phyloP scores from a whole-genome alignment of 2,329 filamentous ascomycete genomes.

The Fusarium sambucinum region DNA sequence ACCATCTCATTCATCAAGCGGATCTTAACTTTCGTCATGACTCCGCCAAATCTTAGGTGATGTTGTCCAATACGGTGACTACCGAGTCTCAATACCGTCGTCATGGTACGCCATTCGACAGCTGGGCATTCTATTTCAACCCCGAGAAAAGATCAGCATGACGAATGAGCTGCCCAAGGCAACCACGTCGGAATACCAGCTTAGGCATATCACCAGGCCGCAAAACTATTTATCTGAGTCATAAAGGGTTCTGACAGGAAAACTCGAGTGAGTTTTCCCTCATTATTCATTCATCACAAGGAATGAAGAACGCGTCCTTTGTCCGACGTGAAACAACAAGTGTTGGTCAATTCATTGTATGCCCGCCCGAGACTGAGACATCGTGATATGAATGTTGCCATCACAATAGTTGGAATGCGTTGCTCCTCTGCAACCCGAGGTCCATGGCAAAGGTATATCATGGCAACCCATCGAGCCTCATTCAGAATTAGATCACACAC shows the following conservation, averaged over 20 bases:
- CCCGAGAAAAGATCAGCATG: conserved; percentile 14
- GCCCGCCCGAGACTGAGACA: conserved; percentile 38
- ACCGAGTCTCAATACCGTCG: conserved; percentile 9
- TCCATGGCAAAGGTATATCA: conserved; percentile 39
- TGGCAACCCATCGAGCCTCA: conserved; percentile 4
- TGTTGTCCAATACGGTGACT: neutral
- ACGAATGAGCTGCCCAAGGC: conserved; percentile 10
- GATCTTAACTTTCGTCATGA: conserved; percentile 21
- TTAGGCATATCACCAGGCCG: conserved; percentile 3
- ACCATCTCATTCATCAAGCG: conserved; percentile 2
- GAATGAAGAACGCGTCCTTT: conserved; percentile 34
- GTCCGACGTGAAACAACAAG: conserved; percentile 31
- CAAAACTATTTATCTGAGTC: neutral
- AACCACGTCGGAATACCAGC: conserved; percentile 19
- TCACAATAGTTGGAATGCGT: conserved; percentile 51
- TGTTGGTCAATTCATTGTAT: conserved; percentile 28
- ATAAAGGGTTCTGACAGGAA: neutral
- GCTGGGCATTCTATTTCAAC: conserved; percentile 12
- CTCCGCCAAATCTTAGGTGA: conserved; percentile 26
- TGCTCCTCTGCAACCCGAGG: conserved; percentile 48
- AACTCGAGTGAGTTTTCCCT: neutral
- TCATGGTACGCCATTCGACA: conserved; percentile 4
- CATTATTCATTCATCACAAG: conserved; percentile 1
- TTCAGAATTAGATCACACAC: conserved; percentile 1
- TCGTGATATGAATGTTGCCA: conserved; percentile 37